Evolutionary conservation across 2,329 filamentous ascomycete genomes (phyloP), one percentile per base, ranked within the genome.

Genomic region (Penicillium glabrum): DNA sequence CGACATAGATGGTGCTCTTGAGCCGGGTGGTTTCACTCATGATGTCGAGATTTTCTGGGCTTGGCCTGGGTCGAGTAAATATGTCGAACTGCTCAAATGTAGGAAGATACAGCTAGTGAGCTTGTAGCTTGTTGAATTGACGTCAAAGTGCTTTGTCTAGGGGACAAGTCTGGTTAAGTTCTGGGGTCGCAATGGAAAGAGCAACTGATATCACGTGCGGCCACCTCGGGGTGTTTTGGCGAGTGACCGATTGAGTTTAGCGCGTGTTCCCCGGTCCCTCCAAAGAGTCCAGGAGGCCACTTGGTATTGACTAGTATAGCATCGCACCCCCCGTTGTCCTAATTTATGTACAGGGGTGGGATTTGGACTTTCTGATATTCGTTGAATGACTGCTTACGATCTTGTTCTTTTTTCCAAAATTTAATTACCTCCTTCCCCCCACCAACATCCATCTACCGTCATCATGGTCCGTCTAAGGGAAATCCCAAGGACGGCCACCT

Each of bases 381-480:
- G 53, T 63, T 66, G 63, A 54, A 63, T 56, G 59, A 57, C 39
- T 49, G 43, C 41, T 54, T 56, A 53, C 51, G 33, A 48, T 46
- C 37, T 39, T 47, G 16, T 27, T 47, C 6, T 35, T 50, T 53
- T 24, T 53, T 53, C 53, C 21, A 53, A 54, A 27, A 31, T 35
- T 27, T 31, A 46, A 37, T 35, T 19, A 26, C n/a, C 26, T 41
- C 47, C 44, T 13, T 11, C 37, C 46, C 45, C 29, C 27, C 9
- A 57, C 61, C 58, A 56, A 51, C 58, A 57, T 60, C 46, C 53
- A 61, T 62, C 56, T 69, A 35, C 46, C 33, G 26, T 44, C 75
- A 79, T 68, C 76, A 99, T 99, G 95, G 93, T 97, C 78, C 90
- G 92, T 80, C 83, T 98, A 77, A 87, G 93, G 83, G 93, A 98